phyloP scores from a whole-genome alignment of 352 stramenopile genomes.

The Phytophthora quininea region DNA sequence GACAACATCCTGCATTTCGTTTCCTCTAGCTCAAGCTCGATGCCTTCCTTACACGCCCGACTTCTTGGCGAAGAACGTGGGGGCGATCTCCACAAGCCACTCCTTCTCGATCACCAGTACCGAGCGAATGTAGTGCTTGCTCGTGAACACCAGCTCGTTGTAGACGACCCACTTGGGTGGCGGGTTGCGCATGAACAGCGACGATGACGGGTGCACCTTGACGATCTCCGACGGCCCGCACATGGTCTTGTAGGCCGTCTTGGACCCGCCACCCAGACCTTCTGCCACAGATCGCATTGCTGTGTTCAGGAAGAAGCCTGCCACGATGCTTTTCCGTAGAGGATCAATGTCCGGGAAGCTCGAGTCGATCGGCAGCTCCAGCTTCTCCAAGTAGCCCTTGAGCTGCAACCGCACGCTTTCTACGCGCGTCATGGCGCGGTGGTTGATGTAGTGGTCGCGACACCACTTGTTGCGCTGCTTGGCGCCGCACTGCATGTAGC shows the following conservation, averaged over 20 bases:
- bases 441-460: slow-evolving; percentile 87
- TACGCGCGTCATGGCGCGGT: slow-evolving; percentile 83
- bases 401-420: slow-evolving; percentile 83
- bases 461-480: slow-evolving; percentile 90
- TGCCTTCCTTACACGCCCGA: slow-evolving; percentile 9
- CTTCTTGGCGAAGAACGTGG: slow-evolving; percentile 84
- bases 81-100: slow-evolving; percentile 86
- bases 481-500: slow-evolving; percentile 65
- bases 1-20: neutral
- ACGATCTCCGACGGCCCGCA: slow-evolving; percentile 81
- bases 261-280: slow-evolving; percentile 57
- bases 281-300: slow-evolving; percentile 86
- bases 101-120: slow-evolving; percentile 90
- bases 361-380: slow-evolving; percentile 70
- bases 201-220: slow-evolving; percentile 90
- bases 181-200: slow-evolving; percentile 89
- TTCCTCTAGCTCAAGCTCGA: no score
- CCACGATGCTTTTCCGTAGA: slow-evolving; percentile 88
- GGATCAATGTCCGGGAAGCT: slow-evolving; percentile 80
- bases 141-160: slow-evolving; percentile 92
- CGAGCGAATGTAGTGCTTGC: slow-evolving; percentile 91
- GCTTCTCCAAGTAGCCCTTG: slow-evolving; percentile 72
- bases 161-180: slow-evolving; percentile 87
- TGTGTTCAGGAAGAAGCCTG: slow-evolving; percentile 90
- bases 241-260: slow-evolving; percentile 90